A percentile compares a stretch with the other conserved stretches of the same genome.
phyloP scores from a whole-genome alignment of 768 basidiomycete species.

The Leccinum boreale region DNA sequence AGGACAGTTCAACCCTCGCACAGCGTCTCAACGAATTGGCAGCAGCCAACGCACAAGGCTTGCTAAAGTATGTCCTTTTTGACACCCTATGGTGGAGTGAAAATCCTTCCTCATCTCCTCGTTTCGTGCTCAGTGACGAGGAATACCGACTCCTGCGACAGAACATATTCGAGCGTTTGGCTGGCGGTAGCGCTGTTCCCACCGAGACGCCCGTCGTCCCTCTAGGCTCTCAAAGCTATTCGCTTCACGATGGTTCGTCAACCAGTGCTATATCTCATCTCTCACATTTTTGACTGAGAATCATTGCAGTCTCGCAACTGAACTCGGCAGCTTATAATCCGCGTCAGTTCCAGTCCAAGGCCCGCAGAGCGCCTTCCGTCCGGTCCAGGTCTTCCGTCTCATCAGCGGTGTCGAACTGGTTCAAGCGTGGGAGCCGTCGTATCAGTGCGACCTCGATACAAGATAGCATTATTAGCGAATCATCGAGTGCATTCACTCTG shows the following conservation, averaged over 20 bases:
- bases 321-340: conserved; percentile 20
- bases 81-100: background rate
- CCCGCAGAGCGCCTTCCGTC: conserved; percentile 49
- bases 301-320: conserved; percentile 16
- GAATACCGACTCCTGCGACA: conserved; percentile 83
- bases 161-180: conserved; percentile 78
- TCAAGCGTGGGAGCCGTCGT: conserved; percentile 45
- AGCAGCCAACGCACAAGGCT: conserved; percentile 73
- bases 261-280: background rate
- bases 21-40: conserved; percentile 81
- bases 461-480: conserved; percentile 38
- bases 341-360: conserved; percentile 30
- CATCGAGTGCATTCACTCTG: conserved; percentile 40
- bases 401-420: conserved; percentile 49
- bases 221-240: conserved; percentile 36
- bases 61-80: conserved; percentile 56
- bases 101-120: conserved; percentile 5
- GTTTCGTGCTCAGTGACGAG: conserved; percentile 56
- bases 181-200: conserved; percentile 55
- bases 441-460: conserved; percentile 39
- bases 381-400: conserved; percentile 50
- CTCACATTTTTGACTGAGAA: conserved; percentile 3
- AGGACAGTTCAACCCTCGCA: conserved; percentile 64
- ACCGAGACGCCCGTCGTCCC: conserved; percentile 64
- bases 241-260: conserved; percentile 14